Conservation (phyloP, 1,139 yeast species). For the Taphrina betulina region DNA sequence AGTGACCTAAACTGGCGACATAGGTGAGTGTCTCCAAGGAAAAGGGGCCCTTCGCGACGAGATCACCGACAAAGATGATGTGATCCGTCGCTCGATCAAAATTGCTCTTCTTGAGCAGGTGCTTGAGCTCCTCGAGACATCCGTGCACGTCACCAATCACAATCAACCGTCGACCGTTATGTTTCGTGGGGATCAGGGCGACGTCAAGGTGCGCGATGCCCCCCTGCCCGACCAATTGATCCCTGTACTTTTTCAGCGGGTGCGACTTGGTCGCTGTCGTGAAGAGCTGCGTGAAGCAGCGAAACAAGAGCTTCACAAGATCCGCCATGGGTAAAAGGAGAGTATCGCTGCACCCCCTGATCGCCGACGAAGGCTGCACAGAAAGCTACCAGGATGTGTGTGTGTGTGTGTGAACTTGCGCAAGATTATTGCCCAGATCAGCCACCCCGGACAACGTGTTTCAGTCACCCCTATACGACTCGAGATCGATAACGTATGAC, state of each 20-base stretch:
- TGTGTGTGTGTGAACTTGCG: no score
- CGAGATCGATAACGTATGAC: no score
- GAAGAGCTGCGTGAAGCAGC: conserved; percentile 17
- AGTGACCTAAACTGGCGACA: conserved; percentile 49
- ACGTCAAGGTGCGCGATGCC: conserved; percentile 15
- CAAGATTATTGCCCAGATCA: no score
- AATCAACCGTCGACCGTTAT: conserved; percentile 51
- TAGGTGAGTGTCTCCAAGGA: conserved; percentile 67
- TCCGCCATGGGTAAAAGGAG: background rate
- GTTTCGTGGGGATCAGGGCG: conserved; percentile 29
- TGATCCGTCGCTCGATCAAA: conserved; percentile 55
- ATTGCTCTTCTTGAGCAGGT: conserved; percentile 51
- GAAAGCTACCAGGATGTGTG: no score
- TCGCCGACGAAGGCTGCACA: no score
- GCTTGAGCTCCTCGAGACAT: conserved; percentile 55
- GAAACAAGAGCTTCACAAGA: background rate
- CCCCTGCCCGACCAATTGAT: conserved; percentile 20
- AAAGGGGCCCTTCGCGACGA: conserved; percentile 78
- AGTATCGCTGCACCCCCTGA: no score
- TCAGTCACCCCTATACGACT: no score
- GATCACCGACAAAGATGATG: conserved; percentile 77
- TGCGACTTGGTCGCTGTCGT: conserved; percentile 23
- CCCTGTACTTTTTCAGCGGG: conserved; percentile 21
- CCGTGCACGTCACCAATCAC: conserved; percentile 91
- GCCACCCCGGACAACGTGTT: no score